A percentile compares a stretch with the other conserved stretches of the same genome.
Evolutionary conservation across 805 yeast genomes (phyloP).

Genomic region (Diddensiella caesifluorescens): DNA sequence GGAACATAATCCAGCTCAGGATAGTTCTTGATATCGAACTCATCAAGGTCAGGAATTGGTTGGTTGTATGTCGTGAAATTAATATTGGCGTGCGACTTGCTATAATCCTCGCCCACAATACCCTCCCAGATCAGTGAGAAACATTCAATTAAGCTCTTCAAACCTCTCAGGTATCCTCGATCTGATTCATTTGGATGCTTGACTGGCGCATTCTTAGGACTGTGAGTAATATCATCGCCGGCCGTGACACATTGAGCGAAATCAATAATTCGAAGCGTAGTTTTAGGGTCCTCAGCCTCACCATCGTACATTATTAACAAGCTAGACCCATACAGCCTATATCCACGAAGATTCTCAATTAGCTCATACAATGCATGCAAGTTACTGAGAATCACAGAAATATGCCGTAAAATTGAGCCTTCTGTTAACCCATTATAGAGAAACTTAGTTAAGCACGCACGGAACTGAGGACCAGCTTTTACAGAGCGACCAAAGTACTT

Average conservation of each 20-base stretch:
- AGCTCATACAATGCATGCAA: slow-evolving; percentile 53
- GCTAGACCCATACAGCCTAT: slow-evolving; percentile 88
- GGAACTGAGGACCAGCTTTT: slow-evolving; percentile 67
- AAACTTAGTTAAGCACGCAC: slow-evolving; percentile 66
- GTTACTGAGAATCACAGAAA: slow-evolving; percentile 60
- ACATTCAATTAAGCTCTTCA: slow-evolving; percentile 64
- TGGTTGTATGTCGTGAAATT: slow-evolving; percentile 1
- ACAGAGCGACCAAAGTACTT: slow-evolving; percentile 88
- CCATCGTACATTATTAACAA: slow-evolving; percentile 88
- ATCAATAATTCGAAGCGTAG: slow-evolving; percentile 72
- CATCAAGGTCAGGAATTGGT: slow-evolving; percentile 16
- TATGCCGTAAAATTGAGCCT: slow-evolving; percentile 56
- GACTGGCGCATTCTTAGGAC: slow-evolving; percentile 63
- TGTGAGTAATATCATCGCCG: slow-evolving; percentile 38
- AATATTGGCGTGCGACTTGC: slow-evolving; percentile 5
- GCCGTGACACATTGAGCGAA: slow-evolving; percentile 89
- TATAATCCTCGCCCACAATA: slow-evolving; percentile 15
- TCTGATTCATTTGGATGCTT: slow-evolving; percentile 59
- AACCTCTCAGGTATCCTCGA: slow-evolving; percentile 78
- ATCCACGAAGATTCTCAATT: slow-evolving; percentile 57
- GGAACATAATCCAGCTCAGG: slow-evolving; percentile 4
- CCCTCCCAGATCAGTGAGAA: slow-evolving; percentile 34
- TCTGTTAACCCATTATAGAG: slow-evolving; percentile 66
- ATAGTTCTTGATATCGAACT: slow-evolving; percentile 17
- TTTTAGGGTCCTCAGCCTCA: slow-evolving; percentile 22